phyloP scores from a whole-genome alignment of 1,284 basidiomycete species.

The Fomitopsis palustris region DNA sequence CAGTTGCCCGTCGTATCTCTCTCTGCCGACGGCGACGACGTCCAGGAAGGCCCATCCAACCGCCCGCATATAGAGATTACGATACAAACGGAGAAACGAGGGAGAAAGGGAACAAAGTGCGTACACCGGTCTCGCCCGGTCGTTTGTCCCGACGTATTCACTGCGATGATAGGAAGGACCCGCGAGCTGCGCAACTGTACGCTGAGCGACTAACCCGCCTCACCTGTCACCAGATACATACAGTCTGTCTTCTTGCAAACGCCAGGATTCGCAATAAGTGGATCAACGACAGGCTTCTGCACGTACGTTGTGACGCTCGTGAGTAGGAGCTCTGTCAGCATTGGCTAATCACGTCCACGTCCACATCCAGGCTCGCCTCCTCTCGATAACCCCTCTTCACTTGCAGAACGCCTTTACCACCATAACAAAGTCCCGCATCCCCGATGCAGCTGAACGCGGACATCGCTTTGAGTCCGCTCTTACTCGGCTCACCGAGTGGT shows the following conservation, averaged over 20 bases:
- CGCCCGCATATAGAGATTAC: conserved; percentile 54
- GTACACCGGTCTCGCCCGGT: conserved; percentile 6
- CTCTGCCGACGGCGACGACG: conserved; percentile 5
- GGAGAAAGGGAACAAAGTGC: conserved; percentile 35
- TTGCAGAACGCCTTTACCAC: conserved; percentile 76
- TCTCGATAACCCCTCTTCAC: conserved; percentile 79
- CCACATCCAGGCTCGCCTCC: conserved; percentile 66
- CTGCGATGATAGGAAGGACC: conserved; percentile 38
- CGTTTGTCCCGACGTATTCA: background rate
- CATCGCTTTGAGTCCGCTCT: conserved; percentile 84
- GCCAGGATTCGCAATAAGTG: conserved; percentile 79
- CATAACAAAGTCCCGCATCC: conserved; percentile 82
- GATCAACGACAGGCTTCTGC: conserved; percentile 81
- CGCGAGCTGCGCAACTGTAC: conserved; percentile 39
- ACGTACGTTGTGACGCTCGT: conserved; percentile 46
- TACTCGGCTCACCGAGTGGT: conserved; percentile 77
- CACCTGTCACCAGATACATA: conserved; percentile 85
- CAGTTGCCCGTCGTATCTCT: conserved; percentile 2
- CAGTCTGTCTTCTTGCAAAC: conserved; percentile 75
- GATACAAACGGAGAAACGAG: conserved; percentile 36
- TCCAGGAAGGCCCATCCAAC: conserved; percentile 19
- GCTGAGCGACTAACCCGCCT: conserved; percentile 73
- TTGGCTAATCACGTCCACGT: background rate
- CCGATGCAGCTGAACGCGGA: conserved; percentile 76
- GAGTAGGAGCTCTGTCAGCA: background rate